phyloP scores from a whole-genome alignment of 2,329 filamentous ascomycete genomes.

The Sclerotinia minor region DNA sequence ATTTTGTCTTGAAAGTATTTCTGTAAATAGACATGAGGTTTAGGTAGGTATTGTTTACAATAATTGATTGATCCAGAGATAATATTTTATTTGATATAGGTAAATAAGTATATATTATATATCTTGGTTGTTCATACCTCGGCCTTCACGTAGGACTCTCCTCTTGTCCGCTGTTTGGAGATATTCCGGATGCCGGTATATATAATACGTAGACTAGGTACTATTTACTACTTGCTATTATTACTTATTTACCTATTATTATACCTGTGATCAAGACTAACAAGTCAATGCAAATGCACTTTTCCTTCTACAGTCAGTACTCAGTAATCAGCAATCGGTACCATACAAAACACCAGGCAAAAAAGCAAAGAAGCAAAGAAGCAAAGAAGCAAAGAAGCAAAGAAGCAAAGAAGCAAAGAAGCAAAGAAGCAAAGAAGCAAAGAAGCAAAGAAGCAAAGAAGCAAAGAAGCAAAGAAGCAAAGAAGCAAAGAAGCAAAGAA shows the following conservation, averaged over 20 bases:
- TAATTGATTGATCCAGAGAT: not conserved
- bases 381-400: not conserved
- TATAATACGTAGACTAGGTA: not conserved
- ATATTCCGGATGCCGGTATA: constrained; percentile 1
- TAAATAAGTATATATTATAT: too few relatives aligned
- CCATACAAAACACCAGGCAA: not conserved
- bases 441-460: not conserved
- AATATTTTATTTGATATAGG: not conserved
- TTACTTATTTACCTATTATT: not conserved
- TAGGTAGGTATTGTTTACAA: not conserved
- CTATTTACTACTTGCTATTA: not conserved
- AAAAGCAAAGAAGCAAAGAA: too few relatives aligned
- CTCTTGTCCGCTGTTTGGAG: not conserved
- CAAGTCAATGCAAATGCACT: constrained; percentile 11
- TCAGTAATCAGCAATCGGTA: too few relatives aligned
- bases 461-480: too few relatives aligned
- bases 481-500: not conserved
- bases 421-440: too few relatives aligned
- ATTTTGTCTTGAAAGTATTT: not conserved
- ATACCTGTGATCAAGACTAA: not conserved
- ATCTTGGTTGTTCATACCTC: too few relatives aligned
- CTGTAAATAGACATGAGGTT: constrained; percentile 7
- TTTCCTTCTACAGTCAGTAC: not conserved
- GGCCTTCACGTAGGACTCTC: too few relatives aligned
- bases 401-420: not conserved